These are phyloP conservation scores for Gossypium herbaceum DNA, from an alignment of 345 rosid genomes.

Conservation along the genomic window DNA sequence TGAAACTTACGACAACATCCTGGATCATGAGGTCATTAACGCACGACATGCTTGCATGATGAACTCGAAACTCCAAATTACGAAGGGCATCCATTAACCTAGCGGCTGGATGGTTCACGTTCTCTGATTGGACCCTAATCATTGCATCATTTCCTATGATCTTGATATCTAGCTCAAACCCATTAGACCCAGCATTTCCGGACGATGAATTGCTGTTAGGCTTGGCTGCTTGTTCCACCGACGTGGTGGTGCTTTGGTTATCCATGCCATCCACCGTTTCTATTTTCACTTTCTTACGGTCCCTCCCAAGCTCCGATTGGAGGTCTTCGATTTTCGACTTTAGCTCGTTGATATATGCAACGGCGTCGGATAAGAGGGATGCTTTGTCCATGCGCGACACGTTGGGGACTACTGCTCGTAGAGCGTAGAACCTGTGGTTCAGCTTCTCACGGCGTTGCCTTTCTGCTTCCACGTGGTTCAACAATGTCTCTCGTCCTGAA, in stretches of 20 bases:
- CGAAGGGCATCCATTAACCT: slow-evolving; percentile 47
- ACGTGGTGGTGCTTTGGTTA: slow-evolving; percentile 49
- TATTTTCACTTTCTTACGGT: slow-evolving; percentile 39
- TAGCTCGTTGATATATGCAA: slow-evolving; percentile 60
- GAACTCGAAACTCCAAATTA: slow-evolving; percentile 50
- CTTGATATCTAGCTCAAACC: slow-evolving; percentile 44
- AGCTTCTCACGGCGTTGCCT: slow-evolving; percentile 84
- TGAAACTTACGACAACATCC: slow-evolving; percentile 49
- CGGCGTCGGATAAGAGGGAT: slow-evolving; percentile 63
- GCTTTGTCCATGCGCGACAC: slow-evolving; percentile 85
- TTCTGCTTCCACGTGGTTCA: slow-evolving; percentile 81
- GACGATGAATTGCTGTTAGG: slow-evolving; percentile 9
- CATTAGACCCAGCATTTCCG: neutral
- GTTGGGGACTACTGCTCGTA: slow-evolving; percentile 78
- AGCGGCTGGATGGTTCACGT: slow-evolving; percentile 45
- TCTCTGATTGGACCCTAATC: slow-evolving; percentile 38
- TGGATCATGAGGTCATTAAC: slow-evolving; percentile 62
- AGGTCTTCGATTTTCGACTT: slow-evolving; percentile 43
- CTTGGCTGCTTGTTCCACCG: slow-evolving; percentile 32
- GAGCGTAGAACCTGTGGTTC: slow-evolving; percentile 74
- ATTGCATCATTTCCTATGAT: slow-evolving; percentile 47
- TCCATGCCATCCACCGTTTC: slow-evolving; percentile 29
- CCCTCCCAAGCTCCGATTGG: slow-evolving; percentile 39
- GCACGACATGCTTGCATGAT: slow-evolving; percentile 55
- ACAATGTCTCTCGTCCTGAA: slow-evolving; percentile 37